Evolutionary conservation across 2,329 filamentous ascomycete genomes (phyloP).

Genomic region (Grosmannia huntii): DNA sequence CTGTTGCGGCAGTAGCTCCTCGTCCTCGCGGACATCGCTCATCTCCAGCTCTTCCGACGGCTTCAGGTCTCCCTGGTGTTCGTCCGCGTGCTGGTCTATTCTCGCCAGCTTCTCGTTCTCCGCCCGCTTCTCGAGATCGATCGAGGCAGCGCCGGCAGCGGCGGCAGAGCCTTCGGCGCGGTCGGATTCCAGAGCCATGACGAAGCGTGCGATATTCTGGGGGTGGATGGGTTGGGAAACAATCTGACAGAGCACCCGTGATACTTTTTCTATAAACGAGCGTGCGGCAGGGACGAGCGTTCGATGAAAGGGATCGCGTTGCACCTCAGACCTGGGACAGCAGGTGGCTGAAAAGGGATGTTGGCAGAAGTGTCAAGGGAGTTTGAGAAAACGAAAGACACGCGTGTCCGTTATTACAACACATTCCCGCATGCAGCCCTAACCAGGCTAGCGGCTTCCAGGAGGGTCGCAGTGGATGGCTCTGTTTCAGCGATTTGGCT

Average conservation of each 20-base stretch:
- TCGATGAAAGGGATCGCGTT: not conserved
- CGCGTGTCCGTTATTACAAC: not conserved
- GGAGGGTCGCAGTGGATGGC: not conserved
- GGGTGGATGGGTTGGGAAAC: not conserved
- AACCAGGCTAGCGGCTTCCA: not conserved
- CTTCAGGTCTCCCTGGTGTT: slow-evolving; percentile 19
- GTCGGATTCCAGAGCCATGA: slow-evolving; percentile 15
- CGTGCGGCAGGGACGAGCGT: not conserved
- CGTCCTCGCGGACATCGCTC: slow-evolving; percentile 25
- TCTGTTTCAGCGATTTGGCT: no score
- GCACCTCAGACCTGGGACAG: not conserved
- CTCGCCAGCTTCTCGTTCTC: slow-evolving; percentile 20
- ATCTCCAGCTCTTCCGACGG: slow-evolving; percentile 23
- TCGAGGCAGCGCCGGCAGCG: slow-evolving; percentile 19
- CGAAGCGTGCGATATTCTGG: not conserved
- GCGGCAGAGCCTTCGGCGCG: slow-evolving; percentile 17
- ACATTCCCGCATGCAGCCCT: not conserved
- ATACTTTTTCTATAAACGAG: not conserved
- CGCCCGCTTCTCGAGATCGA: slow-evolving; percentile 16
- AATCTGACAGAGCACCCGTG: not conserved
- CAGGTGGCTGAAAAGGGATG: not conserved
- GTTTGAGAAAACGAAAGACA: not conserved
- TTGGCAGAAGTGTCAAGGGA: not conserved
- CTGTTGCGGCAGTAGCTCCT: slow-evolving; percentile 24
- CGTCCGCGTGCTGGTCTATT: slow-evolving; percentile 18